Evolutionary conservation across 805 yeast genomes (phyloP).

Genomic region (Pichia kluyveri): DNA sequence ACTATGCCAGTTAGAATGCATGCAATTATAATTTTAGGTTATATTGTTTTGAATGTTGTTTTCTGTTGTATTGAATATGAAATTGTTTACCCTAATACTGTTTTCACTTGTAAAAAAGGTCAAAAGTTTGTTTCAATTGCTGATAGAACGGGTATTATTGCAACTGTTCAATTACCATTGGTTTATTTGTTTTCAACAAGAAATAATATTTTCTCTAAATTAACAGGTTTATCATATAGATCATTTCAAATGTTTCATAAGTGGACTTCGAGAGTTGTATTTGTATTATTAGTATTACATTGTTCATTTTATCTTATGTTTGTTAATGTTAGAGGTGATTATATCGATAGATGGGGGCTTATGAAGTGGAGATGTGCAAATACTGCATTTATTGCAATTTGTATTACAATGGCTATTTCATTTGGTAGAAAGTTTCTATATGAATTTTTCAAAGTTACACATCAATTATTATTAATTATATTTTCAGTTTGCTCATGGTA

Average conservation of each 20-base stretch:
- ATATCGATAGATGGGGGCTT: slow-evolving; percentile 28
- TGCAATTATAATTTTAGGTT: slow-evolving; percentile 21
- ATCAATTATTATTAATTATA: slow-evolving; percentile 31
- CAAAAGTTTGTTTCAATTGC: slow-evolving; percentile 27
- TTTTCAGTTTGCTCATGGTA: slow-evolving; percentile 38
- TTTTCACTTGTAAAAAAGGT: slow-evolving; percentile 23
- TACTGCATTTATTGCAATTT: slow-evolving; percentile 24
- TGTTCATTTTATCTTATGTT: slow-evolving; percentile 30
- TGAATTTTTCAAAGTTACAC: slow-evolving; percentile 38
- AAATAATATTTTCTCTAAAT: slow-evolving; percentile 23
- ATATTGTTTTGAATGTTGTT: slow-evolving; percentile 19
- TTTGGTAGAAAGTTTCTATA: slow-evolving; percentile 30
- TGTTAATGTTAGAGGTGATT: slow-evolving; percentile 28
- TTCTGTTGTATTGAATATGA: slow-evolving; percentile 24
- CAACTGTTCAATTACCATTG: slow-evolving; percentile 30
- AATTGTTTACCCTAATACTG: slow-evolving; percentile 20
- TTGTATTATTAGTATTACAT: slow-evolving; percentile 31
- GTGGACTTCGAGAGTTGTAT: slow-evolving; percentile 34
- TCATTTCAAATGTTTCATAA: slow-evolving; percentile 29
- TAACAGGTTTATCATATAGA: slow-evolving; percentile 28
- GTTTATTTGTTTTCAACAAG: slow-evolving; percentile 28
- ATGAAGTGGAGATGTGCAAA: slow-evolving; percentile 38
- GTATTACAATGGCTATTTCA: slow-evolving; percentile 24
- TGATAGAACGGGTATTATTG: slow-evolving; percentile 40
- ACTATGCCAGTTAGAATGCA: slow-evolving; percentile 28